These are phyloP conservation scores for Coemansia sp. DNA, from an alignment of 192 early-diverging fungal species.

Conservation along the genomic window DNA sequence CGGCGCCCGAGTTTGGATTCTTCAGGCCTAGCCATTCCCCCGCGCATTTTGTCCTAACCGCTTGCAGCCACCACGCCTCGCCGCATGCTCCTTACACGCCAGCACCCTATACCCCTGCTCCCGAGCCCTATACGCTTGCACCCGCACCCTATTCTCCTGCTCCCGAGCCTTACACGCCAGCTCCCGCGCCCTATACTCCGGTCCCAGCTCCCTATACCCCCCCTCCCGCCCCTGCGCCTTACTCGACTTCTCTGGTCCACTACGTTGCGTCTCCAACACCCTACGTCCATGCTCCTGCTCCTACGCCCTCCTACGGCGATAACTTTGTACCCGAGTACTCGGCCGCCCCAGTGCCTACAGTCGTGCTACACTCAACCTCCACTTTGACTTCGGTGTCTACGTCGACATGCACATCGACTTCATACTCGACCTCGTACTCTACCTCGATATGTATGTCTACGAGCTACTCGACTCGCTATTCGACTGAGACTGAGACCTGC, in stretches of 20 bases:
- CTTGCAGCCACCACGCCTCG: not conserved
- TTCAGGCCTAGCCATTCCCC: not conserved
- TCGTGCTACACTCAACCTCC: not conserved
- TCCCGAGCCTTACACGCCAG: not conserved
- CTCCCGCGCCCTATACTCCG: not conserved
- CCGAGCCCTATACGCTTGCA: not conserved
- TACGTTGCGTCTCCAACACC: not conserved
- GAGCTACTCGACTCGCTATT: constrained; percentile 29
- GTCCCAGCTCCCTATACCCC: not conserved
- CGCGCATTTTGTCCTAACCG: not conserved
- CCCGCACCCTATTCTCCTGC: not conserved
- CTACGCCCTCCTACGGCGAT: not conserved
- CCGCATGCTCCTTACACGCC: not conserved
- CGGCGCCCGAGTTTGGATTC: not conserved
- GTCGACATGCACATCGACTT: constrained; percentile 15
- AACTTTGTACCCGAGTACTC: not conserved
- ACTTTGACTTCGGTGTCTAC: constrained; percentile 13
- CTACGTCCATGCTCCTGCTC: not conserved
- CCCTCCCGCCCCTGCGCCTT: not conserved
- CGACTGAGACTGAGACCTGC: constrained; percentile 28
- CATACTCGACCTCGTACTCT: not conserved
- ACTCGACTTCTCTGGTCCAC: constrained; percentile 7
- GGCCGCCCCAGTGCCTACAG: not conserved
- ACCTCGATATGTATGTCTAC: not conserved
- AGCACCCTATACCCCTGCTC: not conserved